A percentile compares a stretch with the other conserved stretches of the same genome.
Evolutionary conservation across 495 filamentous ascomycete species (phyloP).

Genomic region (Aspergillus campestris): DNA sequence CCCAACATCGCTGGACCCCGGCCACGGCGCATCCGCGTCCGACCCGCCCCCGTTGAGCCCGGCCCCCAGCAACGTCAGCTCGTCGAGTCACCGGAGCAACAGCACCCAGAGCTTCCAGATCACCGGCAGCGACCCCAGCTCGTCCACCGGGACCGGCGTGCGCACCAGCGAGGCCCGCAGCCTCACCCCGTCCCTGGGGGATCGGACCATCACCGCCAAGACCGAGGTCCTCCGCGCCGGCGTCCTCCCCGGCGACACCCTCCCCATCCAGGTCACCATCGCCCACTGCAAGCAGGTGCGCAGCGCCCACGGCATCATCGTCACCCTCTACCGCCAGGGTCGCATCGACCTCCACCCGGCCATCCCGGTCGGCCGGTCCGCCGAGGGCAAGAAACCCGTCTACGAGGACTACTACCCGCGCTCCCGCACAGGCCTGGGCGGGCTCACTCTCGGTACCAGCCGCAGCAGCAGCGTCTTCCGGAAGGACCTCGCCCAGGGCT

Average conservation of each 20-base stretch:
- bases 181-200: constrained; percentile 30
- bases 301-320: constrained; percentile 83
- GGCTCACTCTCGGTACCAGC: constrained; percentile 70
- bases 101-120: constrained; percentile 48
- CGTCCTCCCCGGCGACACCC: constrained; percentile 74
- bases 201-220: constrained; percentile 77
- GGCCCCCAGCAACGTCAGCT: constrained; percentile 55
- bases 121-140: constrained; percentile 24
- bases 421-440: constrained; percentile 62
- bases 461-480: constrained; percentile 82
- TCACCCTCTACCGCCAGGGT: constrained; percentile 86
- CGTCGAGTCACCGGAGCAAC: constrained; percentile 51
- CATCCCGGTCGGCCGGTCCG: constrained; percentile 50
- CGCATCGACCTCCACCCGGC: constrained; percentile 82
- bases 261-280: constrained; percentile 72
- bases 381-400: constrained; percentile 54
- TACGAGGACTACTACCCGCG: constrained; percentile 82
- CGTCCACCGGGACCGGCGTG: constrained; percentile 27
- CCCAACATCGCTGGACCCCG: constrained; percentile 24
- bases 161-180: constrained; percentile 37
- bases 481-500: constrained; percentile 83
- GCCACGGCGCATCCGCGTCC: constrained; percentile 17
- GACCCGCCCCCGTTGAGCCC: constrained; percentile 45
- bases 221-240: constrained; percentile 75
- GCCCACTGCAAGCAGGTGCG: constrained; percentile 80